Base-by-base conservation (phyloP, 2,329 filamentous ascomycete species). In the Ophiosphaerella korrae region DNA sequence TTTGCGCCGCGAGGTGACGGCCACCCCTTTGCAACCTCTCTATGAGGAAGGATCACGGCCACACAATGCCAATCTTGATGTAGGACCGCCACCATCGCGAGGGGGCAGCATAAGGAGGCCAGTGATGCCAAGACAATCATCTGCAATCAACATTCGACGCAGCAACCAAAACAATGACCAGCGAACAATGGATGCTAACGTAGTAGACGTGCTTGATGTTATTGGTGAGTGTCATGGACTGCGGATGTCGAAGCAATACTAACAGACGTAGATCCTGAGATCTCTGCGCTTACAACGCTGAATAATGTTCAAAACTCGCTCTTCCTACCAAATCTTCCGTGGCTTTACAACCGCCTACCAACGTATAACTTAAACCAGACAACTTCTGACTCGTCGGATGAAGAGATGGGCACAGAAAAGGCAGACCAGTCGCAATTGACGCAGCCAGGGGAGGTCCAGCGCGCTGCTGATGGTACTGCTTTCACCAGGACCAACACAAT, bases 301-400 rank as follows among this genome's bases (percentile, higher is more conserved):
- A 95, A 90, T 42, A 96, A 96, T 66, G 87, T 96, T n/a, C 90
- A 95, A 67, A 96, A 96, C 70, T 94, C 90, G 0, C 83, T 96
- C 2, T 95, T 95, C 72, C 77, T 95, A 1, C 91, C 91, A 0
- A 87, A 92, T 58, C 78, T 95, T 24, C 90, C 90, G 29, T 78
- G 80, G 51, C 84, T 85, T 57, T 66, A 94, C 49, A 93, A 94
- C 63, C 84, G 91, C 44, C 82, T 87, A 53, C 89, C 90, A 2
- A 92, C 89, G 0, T 95, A 93, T 68, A 84, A 85, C 39, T 79
- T 94, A 8, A 85, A 85, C 3, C 80, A 82, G 32, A 76, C 67
- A 26, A 70, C 71, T 53, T 63, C 63, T 56, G 53, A 57, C 39
- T 67, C 72, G 35, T 68, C 58, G 7, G 65, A 69, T 36, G 67